Base-by-base conservation (phyloP, 1,139 yeast genomes). In the Debaryomycetaceae sp. region DNA sequence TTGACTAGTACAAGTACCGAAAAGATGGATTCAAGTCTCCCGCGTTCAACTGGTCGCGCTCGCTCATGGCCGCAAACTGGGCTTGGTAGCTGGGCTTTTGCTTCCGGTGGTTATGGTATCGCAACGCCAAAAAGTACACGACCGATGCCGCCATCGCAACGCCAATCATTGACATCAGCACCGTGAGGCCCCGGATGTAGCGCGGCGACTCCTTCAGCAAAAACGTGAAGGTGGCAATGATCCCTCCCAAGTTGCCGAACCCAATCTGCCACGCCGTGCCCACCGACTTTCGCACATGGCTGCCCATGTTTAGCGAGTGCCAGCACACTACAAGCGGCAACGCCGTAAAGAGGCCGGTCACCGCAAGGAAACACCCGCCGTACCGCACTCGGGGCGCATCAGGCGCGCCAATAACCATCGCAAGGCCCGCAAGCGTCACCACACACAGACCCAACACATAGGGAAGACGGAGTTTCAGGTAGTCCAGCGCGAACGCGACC, bases 221-320 rank as follows among this genome's bases (percentile, higher is more conserved):
- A 57, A 73, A 78, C 16, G 76, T 56, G 44, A 65, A 78, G 2
- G 86, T 73, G 11, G 87, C 62, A 37, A 80, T 69, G 45, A 80
- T 80, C 44, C 90, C 92, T 37, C 92, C 92, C 45, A 78, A 76
- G 53, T 81, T 80, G 37, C 90, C 92, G 47, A 79, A 78, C 2
- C 90, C 92, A 40, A 81, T 70, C 44, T 77, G 81, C 66, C 77
- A 75, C 2, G 82, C 85, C 13, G 85, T 72, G 30, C 82, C 83
- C 13, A 78, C 77, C 22, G 80, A 63, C 40, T 77, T 75, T 49
- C 87, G 63, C 32, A 73, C 55, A 47, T 79, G 87, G 22, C 87
- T 85, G 8, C 78, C 73, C 39, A 72, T 68, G 45, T 77, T 77
- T 47, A 78, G 62, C 12, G 78, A 67, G 13, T 62, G 62, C 83